Conservation (phyloP, 1,284 basidiomycete species). For the Austroboletus niveus region DNA sequence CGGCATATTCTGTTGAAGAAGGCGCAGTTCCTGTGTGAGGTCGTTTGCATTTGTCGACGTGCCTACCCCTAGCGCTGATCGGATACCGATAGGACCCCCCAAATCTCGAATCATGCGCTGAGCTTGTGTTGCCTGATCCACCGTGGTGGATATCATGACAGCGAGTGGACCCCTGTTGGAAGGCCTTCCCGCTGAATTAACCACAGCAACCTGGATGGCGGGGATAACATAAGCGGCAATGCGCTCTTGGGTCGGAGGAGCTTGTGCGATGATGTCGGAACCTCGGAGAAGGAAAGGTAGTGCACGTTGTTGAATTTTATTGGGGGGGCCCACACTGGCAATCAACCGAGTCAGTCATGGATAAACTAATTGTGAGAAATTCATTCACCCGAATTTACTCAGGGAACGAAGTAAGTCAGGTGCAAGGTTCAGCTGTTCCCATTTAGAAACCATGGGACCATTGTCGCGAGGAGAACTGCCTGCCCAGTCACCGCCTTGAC, state of each 20-base stretch:
- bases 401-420: constrained; percentile 88
- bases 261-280: constrained; percentile 96
- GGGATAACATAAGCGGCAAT: constrained; percentile 97
- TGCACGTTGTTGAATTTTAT: constrained; percentile 97
- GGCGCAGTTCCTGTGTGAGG: constrained; percentile 74
- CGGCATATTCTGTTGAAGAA: constrained; percentile 86
- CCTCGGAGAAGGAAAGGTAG: constrained; percentile 93
- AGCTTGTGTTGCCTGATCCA: constrained; percentile 97
- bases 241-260: constrained; percentile 96
- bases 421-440: constrained; percentile 89
- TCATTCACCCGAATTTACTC: constrained; percentile 85
- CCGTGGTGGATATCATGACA: constrained; percentile 94
- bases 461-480: constrained; percentile 61
- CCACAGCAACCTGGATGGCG: constrained; percentile 84
- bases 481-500: constrained; percentile 52
- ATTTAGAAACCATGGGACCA: constrained; percentile 90
- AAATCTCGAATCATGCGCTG: constrained; percentile 96
- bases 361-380: constrained; percentile 12
- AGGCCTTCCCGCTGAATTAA: constrained; percentile 48
- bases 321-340: constrained; percentile 88
- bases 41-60: constrained; percentile 62
- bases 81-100: constrained; percentile 86
- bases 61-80: constrained; percentile 85
- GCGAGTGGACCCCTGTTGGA: constrained; percentile 79
- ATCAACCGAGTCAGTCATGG: constrained; percentile 9